Conservation (phyloP, 2,329 filamentous ascomycete species). For the Aspergillus pseudoterreus region DNA sequence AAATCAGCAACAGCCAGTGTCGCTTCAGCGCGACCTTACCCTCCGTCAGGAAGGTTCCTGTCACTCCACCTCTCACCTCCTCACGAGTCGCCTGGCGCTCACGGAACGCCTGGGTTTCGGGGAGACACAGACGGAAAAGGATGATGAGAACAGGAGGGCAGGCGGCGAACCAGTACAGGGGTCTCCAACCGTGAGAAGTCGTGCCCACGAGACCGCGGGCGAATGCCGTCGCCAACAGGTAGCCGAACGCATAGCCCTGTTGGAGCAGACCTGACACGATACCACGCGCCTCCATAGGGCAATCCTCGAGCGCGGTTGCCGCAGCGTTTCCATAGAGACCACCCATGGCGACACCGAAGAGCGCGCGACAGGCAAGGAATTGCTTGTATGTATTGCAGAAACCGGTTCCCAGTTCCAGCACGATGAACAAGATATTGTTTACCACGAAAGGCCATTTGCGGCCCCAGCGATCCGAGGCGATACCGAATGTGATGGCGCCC, state of each 20-base stretch:
- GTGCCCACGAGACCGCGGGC: conserved; percentile 56
- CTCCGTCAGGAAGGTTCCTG: conserved; percentile 68
- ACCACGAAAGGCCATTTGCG: conserved; percentile 59
- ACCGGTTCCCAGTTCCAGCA: conserved; percentile 58
- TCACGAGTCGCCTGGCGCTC: conserved; percentile 62
- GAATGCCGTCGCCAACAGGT: conserved; percentile 58
- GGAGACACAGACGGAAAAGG: conserved; percentile 69
- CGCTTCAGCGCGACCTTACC: conserved; percentile 73
- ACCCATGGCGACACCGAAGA: conserved; percentile 64
- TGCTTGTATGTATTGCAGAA: conserved; percentile 57
- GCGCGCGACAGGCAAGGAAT: conserved; percentile 56
- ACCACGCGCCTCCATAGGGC: conserved; percentile 55
- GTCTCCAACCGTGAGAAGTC: conserved; percentile 75
- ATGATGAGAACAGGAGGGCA: conserved; percentile 78
- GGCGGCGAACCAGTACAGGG: conserved; percentile 86
- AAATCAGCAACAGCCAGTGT: conserved; percentile 76
- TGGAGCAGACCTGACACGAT: conserved; percentile 61
- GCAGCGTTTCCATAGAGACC: conserved; percentile 61
- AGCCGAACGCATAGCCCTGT: conserved; percentile 63
- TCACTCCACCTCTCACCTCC: conserved; percentile 54
- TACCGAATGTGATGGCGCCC: conserved; percentile 57
- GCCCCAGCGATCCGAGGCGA: conserved; percentile 49
- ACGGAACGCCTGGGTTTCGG: conserved; percentile 73
- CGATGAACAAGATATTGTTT: conserved; percentile 60
- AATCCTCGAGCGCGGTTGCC: conserved; percentile 61